Base-by-base conservation (phyloP, 352 stramenopile genomes). In the Pythium phragmiticola region DNA sequence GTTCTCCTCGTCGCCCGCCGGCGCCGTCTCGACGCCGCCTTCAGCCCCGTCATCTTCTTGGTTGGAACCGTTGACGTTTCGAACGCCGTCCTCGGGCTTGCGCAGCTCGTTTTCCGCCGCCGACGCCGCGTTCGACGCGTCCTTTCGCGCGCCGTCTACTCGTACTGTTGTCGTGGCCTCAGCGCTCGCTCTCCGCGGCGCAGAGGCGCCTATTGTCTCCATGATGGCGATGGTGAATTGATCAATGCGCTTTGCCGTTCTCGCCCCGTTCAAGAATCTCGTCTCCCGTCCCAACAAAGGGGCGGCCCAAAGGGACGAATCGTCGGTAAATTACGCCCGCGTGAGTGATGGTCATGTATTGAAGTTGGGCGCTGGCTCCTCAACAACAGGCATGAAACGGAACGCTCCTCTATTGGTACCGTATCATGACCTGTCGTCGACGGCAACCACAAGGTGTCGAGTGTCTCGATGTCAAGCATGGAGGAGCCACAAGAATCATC, bases 341-440 rank as follows among this genome's bases (percentile, higher is more conserved):
- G 49, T 66, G 68, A 75, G 68, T 75, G 68, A 67, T 72, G 68
- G 68, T 75, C 63, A 39, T 3, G 41, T 57, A 59, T 75, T 75
- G 68, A 75, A 75, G 68, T 75, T 71, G 57, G 12, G 23, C 23
- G 17, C 11, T 7, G 21, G 26, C 26, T 30, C 26, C 26, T 30
- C 57, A 45, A 56, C 57, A 56, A 64, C 46, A 57, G 57, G 6
- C 42, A 48, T 8, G 14, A 17, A 23, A 23, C 8, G 37, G 37
- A 42, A 42, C 9, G 11, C 37, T 3, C 37, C 37, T 30, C 26
- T 3, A 30, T 2, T 30, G 3, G 3, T 30, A 30, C 4, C 37
- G 37, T 6, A 2, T 4, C 37, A 42, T 42, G 14, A 17, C 14
- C 9, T 42, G 11, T 42, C 37, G 37, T 37, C 26, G 23, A 3